phyloP scores from a whole-genome alignment of 2,329 filamentous ascomycete genomes.

The Sporothrix brunneoviolacea region DNA sequence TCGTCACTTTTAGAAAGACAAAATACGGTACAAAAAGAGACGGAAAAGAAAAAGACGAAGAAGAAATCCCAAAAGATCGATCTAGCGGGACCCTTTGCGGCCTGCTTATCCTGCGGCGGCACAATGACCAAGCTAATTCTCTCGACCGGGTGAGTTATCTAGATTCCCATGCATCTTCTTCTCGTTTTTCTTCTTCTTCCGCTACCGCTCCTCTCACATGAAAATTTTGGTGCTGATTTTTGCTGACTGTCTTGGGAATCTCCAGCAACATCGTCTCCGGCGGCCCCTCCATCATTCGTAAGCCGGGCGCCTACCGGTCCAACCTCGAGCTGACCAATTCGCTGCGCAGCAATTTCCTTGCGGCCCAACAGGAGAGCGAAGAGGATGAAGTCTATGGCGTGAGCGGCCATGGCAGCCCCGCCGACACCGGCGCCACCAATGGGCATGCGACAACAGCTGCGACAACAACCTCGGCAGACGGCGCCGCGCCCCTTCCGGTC shows the following conservation, averaged over 20 bases:
- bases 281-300: slow-evolving; percentile 76
- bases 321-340: slow-evolving; percentile 90
- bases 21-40: too few relatives aligned
- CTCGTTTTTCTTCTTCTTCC: neutral
- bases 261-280: slow-evolving; percentile 74
- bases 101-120: neutral
- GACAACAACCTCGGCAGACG: slow-evolving; percentile 16
- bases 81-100: neutral
- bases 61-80: neutral
- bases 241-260: slow-evolving; percentile 11
- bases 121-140: slow-evolving; percentile 14
- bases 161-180: neutral
- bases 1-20: too few relatives aligned
- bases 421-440: slow-evolving; percentile 15
- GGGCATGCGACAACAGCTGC: slow-evolving; percentile 15
- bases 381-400: slow-evolving; percentile 37
- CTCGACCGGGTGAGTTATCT: slow-evolving; percentile 10
- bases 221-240: too few relatives aligned
- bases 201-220: too few relatives aligned
- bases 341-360: slow-evolving; percentile 73
- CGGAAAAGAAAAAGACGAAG: neutral
- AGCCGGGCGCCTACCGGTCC: slow-evolving; percentile 70
- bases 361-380: slow-evolving; percentile 50
- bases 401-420: slow-evolving; percentile 4
- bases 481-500: slow-evolving; percentile 4